Conservation (phyloP, 331 rosid species). For the Cydonia oblonga region DNA sequence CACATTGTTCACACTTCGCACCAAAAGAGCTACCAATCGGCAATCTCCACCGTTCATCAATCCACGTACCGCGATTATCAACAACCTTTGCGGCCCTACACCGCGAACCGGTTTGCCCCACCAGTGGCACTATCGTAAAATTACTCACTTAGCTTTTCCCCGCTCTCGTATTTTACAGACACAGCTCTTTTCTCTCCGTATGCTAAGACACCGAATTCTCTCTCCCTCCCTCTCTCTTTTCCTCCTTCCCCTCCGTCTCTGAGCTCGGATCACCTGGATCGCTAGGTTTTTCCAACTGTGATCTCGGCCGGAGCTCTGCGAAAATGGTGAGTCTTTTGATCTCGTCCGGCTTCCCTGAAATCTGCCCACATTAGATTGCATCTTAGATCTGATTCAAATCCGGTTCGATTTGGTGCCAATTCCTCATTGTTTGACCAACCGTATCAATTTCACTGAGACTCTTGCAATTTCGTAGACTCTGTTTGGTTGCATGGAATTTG, state of each 20-base stretch:
- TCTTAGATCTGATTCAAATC: constrained; percentile 55
- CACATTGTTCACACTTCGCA: not conserved
- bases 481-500: constrained; percentile 1
- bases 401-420: constrained; percentile 30
- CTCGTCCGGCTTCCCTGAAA: constrained; percentile 13
- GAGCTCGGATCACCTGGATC: constrained; percentile 24
- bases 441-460: not conserved
- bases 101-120: not conserved
- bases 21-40: not conserved
- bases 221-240: not conserved
- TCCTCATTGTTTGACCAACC: constrained; percentile 6
- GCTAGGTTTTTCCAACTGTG: constrained; percentile 14
- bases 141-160: constrained; percentile 12
- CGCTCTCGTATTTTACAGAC: constrained; percentile 14
- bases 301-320: constrained; percentile 20
- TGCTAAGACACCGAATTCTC: constrained; percentile 11
- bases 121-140: constrained; percentile 47
- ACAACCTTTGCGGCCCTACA: not conserved
- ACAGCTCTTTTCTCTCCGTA: not conserved
- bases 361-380: constrained; percentile 8
- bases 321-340: constrained; percentile 55
- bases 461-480: not conserved
- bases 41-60: not conserved
- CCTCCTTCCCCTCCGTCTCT: not conserved
- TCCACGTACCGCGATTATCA: not conserved